Evolutionary conservation across 1,284 basidiomycete species (phyloP).

Genomic region (Tylopilus sp.): DNA sequence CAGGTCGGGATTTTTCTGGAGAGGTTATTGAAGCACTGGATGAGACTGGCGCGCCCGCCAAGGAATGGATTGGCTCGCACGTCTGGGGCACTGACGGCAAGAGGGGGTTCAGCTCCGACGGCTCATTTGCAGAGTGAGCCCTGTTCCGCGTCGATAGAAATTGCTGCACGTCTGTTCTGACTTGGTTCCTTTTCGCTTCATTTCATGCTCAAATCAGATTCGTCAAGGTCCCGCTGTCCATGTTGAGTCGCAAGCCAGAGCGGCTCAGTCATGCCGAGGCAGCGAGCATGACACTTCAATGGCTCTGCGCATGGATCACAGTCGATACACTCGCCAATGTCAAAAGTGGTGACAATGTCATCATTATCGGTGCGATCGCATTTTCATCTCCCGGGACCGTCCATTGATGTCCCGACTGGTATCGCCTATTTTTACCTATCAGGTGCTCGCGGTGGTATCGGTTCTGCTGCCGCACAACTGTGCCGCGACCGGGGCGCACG

Average conservation of each 20-base stretch:
- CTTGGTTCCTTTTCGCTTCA: background rate
- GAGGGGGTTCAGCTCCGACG: conserved; percentile 45
- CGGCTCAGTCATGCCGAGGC: conserved; percentile 37
- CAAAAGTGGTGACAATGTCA: conserved; percentile 46
- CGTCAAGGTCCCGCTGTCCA: conserved; percentile 41
- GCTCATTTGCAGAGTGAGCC: conserved; percentile 48
- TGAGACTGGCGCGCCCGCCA: conserved; percentile 25
- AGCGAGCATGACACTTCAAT: conserved; percentile 46
- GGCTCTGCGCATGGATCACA: conserved; percentile 51
- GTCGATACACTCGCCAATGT: conserved; percentile 46
- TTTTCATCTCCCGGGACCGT: background rate
- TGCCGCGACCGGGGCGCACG: conserved; percentile 45
- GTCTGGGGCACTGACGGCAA: conserved; percentile 48
- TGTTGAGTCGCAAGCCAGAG: conserved; percentile 43
- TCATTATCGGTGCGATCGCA: conserved; percentile 39
- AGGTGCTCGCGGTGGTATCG: conserved; percentile 47
- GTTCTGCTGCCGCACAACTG: conserved; percentile 47
- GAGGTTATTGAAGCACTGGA: conserved; percentile 46
- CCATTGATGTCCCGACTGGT: background rate
- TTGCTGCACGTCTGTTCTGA: conserved; percentile 2
- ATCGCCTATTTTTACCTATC: background rate
- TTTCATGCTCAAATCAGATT: conserved; percentile 28
- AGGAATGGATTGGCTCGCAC: conserved; percentile 40
- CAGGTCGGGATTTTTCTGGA: conserved; percentile 46
- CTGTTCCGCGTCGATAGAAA: background rate